Percentiles rank a stretch among this genome's conserved stretches.
Evolutionary conservation across 129 eudicot genomes (phyloP).

Genomic region (Logfia minima): DNA sequence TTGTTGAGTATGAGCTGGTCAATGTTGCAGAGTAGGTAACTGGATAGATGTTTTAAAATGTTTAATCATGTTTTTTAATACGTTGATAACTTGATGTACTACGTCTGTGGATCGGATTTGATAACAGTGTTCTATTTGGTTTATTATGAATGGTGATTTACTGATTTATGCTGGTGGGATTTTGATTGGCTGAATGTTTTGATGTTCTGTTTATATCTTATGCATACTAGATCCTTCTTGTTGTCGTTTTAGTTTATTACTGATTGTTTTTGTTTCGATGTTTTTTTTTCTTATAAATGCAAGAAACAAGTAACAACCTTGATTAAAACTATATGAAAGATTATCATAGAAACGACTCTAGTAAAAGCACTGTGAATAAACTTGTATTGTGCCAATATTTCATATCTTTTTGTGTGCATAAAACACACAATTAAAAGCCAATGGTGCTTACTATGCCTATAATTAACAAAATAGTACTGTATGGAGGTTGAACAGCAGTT

Average conservation of each 20-base stretch:
- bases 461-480: not conserved
- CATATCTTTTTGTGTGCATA: not conserved
- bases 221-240: not conserved
- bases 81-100: constrained; percentile 21
- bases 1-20: constrained; percentile 48
- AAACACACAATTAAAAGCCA: not conserved
- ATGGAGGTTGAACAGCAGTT: not conserved
- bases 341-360: not conserved
- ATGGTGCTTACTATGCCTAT: not conserved
- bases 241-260: not conserved
- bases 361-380: not conserved
- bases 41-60: constrained; percentile 3
- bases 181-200: constrained; percentile 15
- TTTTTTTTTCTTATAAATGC: constrained; percentile 7
- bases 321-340: not conserved
- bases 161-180: constrained; percentile 20
- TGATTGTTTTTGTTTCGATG: not conserved
- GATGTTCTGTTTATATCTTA: constrained; percentile 23
- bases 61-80: constrained; percentile 12
- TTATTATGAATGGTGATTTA: constrained; percentile 10
- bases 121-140: constrained; percentile 11
- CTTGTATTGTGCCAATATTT: not conserved
- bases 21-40: constrained; percentile 40
- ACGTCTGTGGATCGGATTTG: constrained; percentile 11
- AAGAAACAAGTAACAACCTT: not conserved